Evolutionary conservation across 768 basidiomycete species (phyloP).

Genomic region (Leccinellum luteum): DNA sequence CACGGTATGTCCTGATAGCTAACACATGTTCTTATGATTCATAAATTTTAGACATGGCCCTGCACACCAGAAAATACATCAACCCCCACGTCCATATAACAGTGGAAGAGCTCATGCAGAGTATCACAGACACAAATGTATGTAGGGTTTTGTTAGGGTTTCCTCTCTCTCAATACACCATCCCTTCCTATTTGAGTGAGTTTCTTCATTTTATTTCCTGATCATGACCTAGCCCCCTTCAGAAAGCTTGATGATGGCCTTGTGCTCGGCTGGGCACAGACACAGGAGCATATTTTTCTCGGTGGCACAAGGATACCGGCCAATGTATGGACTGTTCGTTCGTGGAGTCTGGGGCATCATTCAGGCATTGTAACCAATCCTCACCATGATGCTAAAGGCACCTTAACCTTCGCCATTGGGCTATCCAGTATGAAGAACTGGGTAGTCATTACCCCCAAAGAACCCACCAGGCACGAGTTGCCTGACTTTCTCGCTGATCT

Average conservation of each 20-base stretch:
- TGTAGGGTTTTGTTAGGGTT: not conserved
- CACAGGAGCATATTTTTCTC: not conserved
- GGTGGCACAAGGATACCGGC: accelerated
- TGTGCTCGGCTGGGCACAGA: not conserved
- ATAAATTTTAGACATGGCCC: not conserved
- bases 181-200: not conserved
- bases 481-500: not conserved
- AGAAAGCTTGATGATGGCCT: not conserved
- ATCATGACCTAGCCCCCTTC: not conserved
- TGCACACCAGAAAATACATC: not conserved
- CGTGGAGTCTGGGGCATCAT: not conserved
- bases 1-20: not conserved
- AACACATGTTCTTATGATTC: no score
- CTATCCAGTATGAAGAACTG: not conserved
- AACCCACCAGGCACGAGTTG: not conserved
- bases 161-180: not conserved
- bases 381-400: conserved; percentile 1
- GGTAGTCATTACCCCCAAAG: not conserved
- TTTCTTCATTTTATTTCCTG: not conserved
- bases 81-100: not conserved
- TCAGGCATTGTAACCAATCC: not conserved
- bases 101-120: not conserved
- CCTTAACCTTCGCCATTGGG: not conserved
- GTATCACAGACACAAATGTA: not conserved
- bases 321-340: not conserved